These are phyloP conservation scores for Podila epigama DNA, from an alignment of 192 early-diverging fungal genomes.

Conservation along the genomic window DNA sequence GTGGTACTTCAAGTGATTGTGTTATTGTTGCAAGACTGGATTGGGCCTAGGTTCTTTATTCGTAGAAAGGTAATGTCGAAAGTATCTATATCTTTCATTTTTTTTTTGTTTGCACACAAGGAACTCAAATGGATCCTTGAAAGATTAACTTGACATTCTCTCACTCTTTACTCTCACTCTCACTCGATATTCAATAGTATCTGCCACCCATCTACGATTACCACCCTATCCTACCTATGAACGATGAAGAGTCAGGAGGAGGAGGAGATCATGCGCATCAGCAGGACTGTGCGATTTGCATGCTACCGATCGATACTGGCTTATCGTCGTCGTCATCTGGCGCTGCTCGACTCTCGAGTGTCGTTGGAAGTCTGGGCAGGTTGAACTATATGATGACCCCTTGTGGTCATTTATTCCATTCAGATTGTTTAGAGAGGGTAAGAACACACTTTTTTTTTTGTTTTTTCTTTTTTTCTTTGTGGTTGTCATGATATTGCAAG, in stretches of 20 bases:
- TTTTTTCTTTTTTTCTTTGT: neutral
- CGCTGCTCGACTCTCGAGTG: constrained; percentile 40
- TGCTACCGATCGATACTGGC: constrained; percentile 61
- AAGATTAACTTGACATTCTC: too few relatives aligned
- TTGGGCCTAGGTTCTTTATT: constrained; percentile 79
- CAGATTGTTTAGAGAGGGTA: constrained; percentile 73
- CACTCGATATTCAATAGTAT: constrained; percentile 34
- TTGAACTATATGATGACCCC: constrained; percentile 79
- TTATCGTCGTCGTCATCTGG: constrained; percentile 20
- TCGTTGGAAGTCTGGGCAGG: constrained; percentile 54
- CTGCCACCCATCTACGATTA: constrained; percentile 76
- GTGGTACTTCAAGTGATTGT: constrained; percentile 63
- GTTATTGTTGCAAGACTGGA: constrained; percentile 68
- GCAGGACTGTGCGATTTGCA: constrained; percentile 75
- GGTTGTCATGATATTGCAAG: neutral
- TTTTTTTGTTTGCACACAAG: neutral
- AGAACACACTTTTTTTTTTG: neutral
- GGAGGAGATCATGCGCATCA: constrained; percentile 12
- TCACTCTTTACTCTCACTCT: too few relatives aligned
- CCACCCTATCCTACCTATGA: constrained; percentile 62
- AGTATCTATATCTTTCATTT: neutral
- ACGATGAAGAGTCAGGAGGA: constrained; percentile 54
- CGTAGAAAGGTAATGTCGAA: constrained; percentile 58
- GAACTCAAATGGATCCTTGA: neutral
- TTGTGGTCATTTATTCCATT: constrained; percentile 81